Base-by-base conservation (phyloP, 495 filamentous ascomycete genomes). In the Glonium stellatum region DNA sequence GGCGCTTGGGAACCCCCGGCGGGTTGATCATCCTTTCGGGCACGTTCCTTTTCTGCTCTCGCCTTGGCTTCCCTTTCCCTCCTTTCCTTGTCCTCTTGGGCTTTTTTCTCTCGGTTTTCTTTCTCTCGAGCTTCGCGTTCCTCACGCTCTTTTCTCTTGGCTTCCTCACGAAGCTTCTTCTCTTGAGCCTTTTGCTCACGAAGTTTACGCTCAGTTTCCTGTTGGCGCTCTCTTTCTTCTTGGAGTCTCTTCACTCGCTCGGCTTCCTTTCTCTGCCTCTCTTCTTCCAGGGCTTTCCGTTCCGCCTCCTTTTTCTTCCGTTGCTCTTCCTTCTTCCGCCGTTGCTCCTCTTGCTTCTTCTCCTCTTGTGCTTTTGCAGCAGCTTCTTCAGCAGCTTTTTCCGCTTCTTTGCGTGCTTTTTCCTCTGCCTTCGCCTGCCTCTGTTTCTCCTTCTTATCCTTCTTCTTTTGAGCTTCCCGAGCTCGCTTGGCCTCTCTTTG, bases 281-380 rank as follows among this genome's bases (percentile, higher is more conserved):
- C 93, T 66, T 96, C 92, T 58, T 96, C 89, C 66, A 88, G 87
- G 27, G 87, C 88, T 73, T 88, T 95, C 64, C 86, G 89, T 71
- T 95, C 90, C n/a, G 88, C 87, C 66, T 98, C 93, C 62, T 85
- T 88, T 76, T 92, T 92, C 79, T 87, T 93, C 22, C 88, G 81
- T 70, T 90, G 92, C 71, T 96, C 93, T 70, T 97, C 93, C 34
- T 85, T 84, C 74, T 86, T 93, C 54, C 76, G 73, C 53, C 82
- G 80, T 67, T 87, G 84, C 72, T 96, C 91, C 66, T 96, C 90
- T 5, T 80, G 76, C 62, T 87, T 90, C 71, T 86, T 87, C 58
- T 85, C 83, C 63, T 97, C 90, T 8, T 86, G 83, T 10, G 83
- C 90, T 63, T 82, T 82, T 36, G 80, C 79, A 27, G 87, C 86